Evolutionary conservation across 306 rosid genomes (phyloP).

Genomic region (Oxytropis ochrocephala): DNA sequence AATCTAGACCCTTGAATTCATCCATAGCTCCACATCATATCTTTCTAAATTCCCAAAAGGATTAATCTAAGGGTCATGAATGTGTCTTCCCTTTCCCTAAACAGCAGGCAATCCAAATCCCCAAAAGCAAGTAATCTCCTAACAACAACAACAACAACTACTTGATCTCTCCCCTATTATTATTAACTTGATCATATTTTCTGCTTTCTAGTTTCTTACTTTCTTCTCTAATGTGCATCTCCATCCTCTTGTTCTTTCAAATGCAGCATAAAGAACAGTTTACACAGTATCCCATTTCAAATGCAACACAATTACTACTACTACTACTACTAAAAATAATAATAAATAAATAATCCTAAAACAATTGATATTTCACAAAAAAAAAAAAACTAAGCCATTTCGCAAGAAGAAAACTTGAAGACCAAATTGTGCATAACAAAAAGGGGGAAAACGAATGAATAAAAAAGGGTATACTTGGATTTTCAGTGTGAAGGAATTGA

Average conservation of each 20-base stretch:
- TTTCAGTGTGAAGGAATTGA: constrained; percentile 19
- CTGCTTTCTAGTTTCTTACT: too few relatives aligned
- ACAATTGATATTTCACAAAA: constrained; percentile 1
- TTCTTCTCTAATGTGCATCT: too few relatives aligned
- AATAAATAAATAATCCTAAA: background rate
- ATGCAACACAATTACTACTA: background rate
- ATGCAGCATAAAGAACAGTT: too few relatives aligned
- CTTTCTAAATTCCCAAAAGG: too few relatives aligned
- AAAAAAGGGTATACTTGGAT: constrained; percentile 28
- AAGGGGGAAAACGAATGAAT: background rate
- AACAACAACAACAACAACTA: background rate
- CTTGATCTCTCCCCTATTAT: background rate
- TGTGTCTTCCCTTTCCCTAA: too few relatives aligned
- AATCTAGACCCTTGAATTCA: too few relatives aligned
- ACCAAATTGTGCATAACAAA: background rate
- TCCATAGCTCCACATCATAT: too few relatives aligned
- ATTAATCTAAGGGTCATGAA: too few relatives aligned
- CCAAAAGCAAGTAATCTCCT: background rate
- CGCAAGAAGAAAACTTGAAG: background rate
- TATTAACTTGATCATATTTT: too few relatives aligned
- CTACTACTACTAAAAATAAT: background rate
- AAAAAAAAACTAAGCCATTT: background rate
- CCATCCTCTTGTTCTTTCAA: too few relatives aligned
- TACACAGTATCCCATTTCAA: too few relatives aligned
- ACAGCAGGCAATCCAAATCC: background rate